Base-by-base conservation (phyloP, 768 basidiomycete genomes). In the Xanthoconium purpureum region DNA sequence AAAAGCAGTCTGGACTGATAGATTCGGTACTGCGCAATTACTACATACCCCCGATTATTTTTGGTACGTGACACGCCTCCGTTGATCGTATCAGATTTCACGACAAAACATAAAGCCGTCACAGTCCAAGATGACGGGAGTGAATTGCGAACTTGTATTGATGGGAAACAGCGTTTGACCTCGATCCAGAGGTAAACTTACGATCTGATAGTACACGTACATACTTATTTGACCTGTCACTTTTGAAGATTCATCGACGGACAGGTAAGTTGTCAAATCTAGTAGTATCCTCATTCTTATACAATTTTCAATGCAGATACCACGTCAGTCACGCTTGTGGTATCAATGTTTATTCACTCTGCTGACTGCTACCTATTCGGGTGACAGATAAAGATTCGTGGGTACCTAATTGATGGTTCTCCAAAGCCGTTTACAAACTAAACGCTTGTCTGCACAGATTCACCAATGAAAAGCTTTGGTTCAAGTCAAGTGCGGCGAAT, bases 121-220 rank as follows among this genome's bases (percentile, higher is more conserved):
- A 71, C 67, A 0, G 50, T 57, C 4, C 63, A 68, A 17, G 69
- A 75, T 3, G 76, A 82, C 35, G 80, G 78, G 5, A 67, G 65
- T 8, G 80, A 82, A 58, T 62, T 64, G 18, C 76, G 80, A 20
- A 75, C 76, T 0, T 88, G 86, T 57, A 85, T 87, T 14, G 88
- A 88, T 58, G 87, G 87, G n/a, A 88, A 88, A 64, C 87, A 88
- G 59, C 76, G 87, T 33, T 65, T 88, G 57, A 87, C 87, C 0
- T 87, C 87, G 0, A 81, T 88, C 29, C 75, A 77, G 58, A 76
- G 78, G 86, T 87, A 60, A 52, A 14, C 11, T 28, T 30, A 3
- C 42, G 57, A 43, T 35, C 40, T n/a, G 3, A 2, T 6, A 37
- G 18, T 29, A 20, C 12, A 33, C 28, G 24, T 24, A 2, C 24